These are phyloP conservation scores for Arthrobotrys sphaeroides DNA, from an alignment of 2,329 filamentous ascomycete species.

Conservation along the genomic window DNA sequence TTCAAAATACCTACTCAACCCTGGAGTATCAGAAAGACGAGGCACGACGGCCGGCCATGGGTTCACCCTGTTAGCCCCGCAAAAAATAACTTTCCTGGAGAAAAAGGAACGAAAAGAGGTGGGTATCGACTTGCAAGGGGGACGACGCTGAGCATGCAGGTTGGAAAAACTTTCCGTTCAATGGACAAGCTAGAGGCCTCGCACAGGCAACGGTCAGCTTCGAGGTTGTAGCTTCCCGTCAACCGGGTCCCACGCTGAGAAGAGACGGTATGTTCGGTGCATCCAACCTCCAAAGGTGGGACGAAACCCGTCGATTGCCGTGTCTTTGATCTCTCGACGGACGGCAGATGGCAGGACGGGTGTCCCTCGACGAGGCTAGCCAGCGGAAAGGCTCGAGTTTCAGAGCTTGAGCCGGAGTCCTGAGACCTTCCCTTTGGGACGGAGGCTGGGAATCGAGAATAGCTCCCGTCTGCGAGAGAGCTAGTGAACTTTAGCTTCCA, in stretches of 20 bases:
- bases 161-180: slow-evolving; percentile 52
- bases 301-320: slow-evolving; percentile 28
- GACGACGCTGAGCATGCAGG: slow-evolving; percentile 25
- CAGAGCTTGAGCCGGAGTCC: slow-evolving; percentile 48
- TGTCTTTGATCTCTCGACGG: slow-evolving; percentile 38
- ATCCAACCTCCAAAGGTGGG: slow-evolving; percentile 10
- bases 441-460: slow-evolving; percentile 13
- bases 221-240: neutral
- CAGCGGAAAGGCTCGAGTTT: slow-evolving; percentile 29
- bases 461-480: slow-evolving; percentile 27
- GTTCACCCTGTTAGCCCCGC: slow-evolving; percentile 54
- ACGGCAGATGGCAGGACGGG: slow-evolving; percentile 35
- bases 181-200: slow-evolving; percentile 1
- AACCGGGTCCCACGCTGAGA: slow-evolving; percentile 35
- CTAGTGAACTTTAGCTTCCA: slow-evolving; percentile 13
- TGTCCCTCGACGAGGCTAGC: slow-evolving; percentile 28
- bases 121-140: slow-evolving; percentile 39
- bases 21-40: slow-evolving; percentile 39
- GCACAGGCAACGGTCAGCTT: neutral
- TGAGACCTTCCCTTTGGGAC: slow-evolving; percentile 38
- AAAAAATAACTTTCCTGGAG: slow-evolving; percentile 41
- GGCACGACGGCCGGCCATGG: slow-evolving; percentile 48
- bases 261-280: too few relatives aligned
- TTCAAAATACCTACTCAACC: slow-evolving; percentile 23
- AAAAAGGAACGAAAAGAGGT: slow-evolving; percentile 36